Evolutionary conservation across 148 eudicot genomes (phyloP).

Genomic region (Chenopodium berlandieri): DNA sequence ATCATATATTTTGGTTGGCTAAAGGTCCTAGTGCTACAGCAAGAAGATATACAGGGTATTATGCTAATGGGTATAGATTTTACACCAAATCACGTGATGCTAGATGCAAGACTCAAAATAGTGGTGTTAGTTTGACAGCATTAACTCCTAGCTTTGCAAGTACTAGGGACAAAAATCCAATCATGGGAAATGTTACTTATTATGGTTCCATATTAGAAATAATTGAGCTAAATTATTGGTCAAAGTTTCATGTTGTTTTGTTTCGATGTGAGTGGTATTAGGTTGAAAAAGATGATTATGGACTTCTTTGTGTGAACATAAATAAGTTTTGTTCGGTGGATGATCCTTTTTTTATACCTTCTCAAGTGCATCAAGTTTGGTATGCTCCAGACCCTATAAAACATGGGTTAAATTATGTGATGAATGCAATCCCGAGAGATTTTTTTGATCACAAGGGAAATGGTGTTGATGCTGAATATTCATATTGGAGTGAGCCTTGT

Average conservation of each 20-base stretch:
- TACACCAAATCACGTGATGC: constrained; percentile 24
- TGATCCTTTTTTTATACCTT: constrained; percentile 20
- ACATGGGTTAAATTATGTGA: no score
- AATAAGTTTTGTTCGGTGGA: constrained; percentile 4
- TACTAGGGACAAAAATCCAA: constrained; percentile 24
- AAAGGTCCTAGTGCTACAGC: constrained; percentile 21
- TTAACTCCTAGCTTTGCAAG: constrained; percentile 31
- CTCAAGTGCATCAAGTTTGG: constrained; percentile 23
- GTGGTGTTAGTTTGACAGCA: constrained; percentile 19
- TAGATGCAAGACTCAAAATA: constrained; percentile 26
- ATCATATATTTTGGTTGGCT: constrained; percentile 14
- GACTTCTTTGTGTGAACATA: constrained; percentile 9
- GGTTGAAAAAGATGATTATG: constrained; percentile 10
- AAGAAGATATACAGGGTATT: constrained; percentile 15
- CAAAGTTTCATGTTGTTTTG: constrained; percentile 15
- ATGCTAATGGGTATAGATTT: constrained; percentile 28
- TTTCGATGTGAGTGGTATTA: constrained; percentile 21
- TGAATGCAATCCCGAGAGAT: no score
- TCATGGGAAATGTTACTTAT: constrained; percentile 13
- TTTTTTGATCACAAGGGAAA: neutral
- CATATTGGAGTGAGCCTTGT: no score
- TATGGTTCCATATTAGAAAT: constrained; percentile 24
- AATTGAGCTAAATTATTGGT: constrained; percentile 24
- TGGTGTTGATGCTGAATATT: neutral
- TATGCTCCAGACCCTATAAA: neutral